phyloP scores from a whole-genome alignment of 2,329 filamentous ascomycete species.

The Fusarium bulbicola region DNA sequence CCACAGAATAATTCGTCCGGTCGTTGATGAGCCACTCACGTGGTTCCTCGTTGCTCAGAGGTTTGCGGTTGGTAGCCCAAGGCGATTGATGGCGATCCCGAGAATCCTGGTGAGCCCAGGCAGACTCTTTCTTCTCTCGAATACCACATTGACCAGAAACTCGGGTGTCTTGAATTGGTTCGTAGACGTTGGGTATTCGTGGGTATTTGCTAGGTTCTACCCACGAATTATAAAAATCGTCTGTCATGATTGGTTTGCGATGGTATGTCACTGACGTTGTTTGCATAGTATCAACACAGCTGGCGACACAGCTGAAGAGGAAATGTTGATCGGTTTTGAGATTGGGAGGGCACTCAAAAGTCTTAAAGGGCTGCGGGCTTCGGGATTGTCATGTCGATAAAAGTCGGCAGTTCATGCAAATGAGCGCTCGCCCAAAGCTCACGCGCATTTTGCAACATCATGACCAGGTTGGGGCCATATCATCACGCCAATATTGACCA shows the following conservation, averaged over 20 bases:
- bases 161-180: conserved; percentile 23
- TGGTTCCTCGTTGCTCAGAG: neutral
- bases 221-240: conserved; percentile 30
- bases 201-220: conserved; percentile 31
- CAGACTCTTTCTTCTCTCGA: conserved; percentile 10
- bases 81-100: neutral
- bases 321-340: neutral
- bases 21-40: conserved; percentile 6
- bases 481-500: conserved; percentile 31
- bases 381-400: neutral
- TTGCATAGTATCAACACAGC: conserved; percentile 2
- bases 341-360: neutral
- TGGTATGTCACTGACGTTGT: conserved; percentile 17
- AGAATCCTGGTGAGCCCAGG: neutral
- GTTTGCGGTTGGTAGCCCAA: neutral
- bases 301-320: neutral
- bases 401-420: conserved; percentile 14
- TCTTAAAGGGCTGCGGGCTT: conserved; percentile 5
- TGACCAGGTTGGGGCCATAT: conserved; percentile 22
- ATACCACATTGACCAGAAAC: neutral
- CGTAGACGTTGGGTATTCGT: conserved; percentile 37
- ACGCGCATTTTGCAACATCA: conserved; percentile 28
- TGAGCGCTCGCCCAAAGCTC: conserved; percentile 33
- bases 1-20: conserved; percentile 11
- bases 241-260: conserved; percentile 14